Base-by-base conservation (phyloP, 2,329 filamentous ascomycete species). In the Exserohilum rostratum region DNA sequence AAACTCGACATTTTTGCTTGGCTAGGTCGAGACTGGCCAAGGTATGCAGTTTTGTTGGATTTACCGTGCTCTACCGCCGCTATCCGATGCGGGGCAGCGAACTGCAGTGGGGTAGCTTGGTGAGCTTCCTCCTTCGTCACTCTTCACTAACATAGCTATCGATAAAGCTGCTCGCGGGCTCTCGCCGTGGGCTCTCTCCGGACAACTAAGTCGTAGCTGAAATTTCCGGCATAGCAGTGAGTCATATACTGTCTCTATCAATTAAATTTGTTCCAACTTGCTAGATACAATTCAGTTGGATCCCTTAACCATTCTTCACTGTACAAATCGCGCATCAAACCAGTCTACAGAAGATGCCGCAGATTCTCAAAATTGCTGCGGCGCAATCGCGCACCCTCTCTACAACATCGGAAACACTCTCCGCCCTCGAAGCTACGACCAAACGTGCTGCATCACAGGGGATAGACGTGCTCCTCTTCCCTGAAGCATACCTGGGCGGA, bases 401-500 rank as follows among this genome's bases (percentile, higher is more conserved):
- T 35, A 80, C 78, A 10, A 77, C 79, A n/a, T 50, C 69, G 37
- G 71, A 83, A 30, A 96, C 91, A 1, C 83, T 96, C 50, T 68
- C 76, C 6, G 83, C 87, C 31, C 83, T 96, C 46, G 82, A 87
- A 66, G 64, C 73, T 10, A 85, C 89, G 12, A 87, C 89, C 30
- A 77, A 77, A 20, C 77, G 81, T 31, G 92, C 92, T n/a, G 84
- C 87, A 3, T 81, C 72, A 11, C 74, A 79, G 37, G 79, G 78
- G 43, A 79, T 85, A 13, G 79, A 95, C 72, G 82, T 97, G 45
- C 82, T 97, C 25, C 85, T 97, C 47, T 93, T 97, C 57, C 93
- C 93, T 0, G 93, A 98, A 79, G 93, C 93, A 18, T 96, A 91
- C 71, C 83, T 97, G 1, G 93, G 93, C 42, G 93, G 93, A 1